Base-by-base conservation (phyloP, 1,284 basidiomycete species). In the Chalciporus sp. region DNA sequence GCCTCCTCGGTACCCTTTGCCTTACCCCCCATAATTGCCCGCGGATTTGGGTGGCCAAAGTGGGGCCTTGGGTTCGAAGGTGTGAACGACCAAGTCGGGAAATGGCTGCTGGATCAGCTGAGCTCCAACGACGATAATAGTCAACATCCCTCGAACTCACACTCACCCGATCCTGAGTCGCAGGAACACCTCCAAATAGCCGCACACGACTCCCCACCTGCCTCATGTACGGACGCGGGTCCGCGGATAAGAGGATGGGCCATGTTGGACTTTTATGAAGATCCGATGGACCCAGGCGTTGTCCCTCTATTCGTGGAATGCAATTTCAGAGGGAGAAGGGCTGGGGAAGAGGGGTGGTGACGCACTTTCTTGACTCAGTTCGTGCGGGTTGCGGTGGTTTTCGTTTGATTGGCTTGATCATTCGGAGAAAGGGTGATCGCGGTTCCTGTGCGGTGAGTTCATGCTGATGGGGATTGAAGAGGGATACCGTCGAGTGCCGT, bases 1-100 rank as follows among this genome's bases (percentile, higher is more conserved):
- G 93, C 88, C 0, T 76, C 88, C 0, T 84, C 83, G n/a, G 82
- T 93, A 68, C 92, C 92, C 1, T 74, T 93, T 20, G 88, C 91
- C 0, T 72, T 88, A 20, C 91, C 92, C 10, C 82, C 86, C 8
- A 73, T 79, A 8, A 75, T 94, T 40, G 91, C 93, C 14, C 82
- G 81, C 59, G 94, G 93, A 1, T 83, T 92, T 60, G 91, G 92
- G 23, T 92, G 84, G 82, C 90, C 91, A 0, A 73, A 76, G 20
- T 76, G 79, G 71, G 84, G 85, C 7, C 64, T 94, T 9, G 93
- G 93, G 3, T 74, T 94, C 20, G 85, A 91, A 64, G 93, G 94
- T 3, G 85, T 94, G 42, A 95, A 96, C 65, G 76, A 76, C n/a
- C 77, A 86, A 20, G 70, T 93, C 1, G 84, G 80, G 1, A 73